Conservation (phyloP, 768 basidiomycete genomes). For the Termitomyces sp. region DNA sequence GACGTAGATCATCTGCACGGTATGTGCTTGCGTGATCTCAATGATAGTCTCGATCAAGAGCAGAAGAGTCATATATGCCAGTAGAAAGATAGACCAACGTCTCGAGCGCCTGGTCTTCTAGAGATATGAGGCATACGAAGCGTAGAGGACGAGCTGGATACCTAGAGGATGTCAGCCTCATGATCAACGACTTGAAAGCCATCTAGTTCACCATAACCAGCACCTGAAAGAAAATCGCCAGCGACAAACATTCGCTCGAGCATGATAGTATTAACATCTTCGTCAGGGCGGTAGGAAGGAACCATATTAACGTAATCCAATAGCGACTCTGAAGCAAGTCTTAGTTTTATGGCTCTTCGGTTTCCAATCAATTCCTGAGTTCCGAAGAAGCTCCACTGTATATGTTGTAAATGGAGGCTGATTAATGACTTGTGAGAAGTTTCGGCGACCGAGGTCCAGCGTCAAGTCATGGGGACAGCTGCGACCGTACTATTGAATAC, state of each 20-base stretch:
- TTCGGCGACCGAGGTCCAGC: too few relatives aligned
- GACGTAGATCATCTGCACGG: conserved; percentile 27
- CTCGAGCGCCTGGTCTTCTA: conserved; percentile 23
- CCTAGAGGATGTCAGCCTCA: conserved; percentile 13
- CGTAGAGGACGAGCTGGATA: conserved; percentile 27
- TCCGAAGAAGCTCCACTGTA: neutral
- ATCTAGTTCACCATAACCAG: conserved; percentile 25
- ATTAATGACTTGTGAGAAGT: too few relatives aligned
- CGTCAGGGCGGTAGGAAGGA: conserved; percentile 26
- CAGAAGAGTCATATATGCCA: conserved; percentile 28
- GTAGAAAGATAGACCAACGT: conserved; percentile 20
- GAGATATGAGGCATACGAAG: conserved; percentile 24
- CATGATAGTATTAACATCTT: conserved; percentile 20
- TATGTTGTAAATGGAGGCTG: too few relatives aligned
- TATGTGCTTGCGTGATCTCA: conserved; percentile 28
- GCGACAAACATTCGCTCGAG: conserved; percentile 32
- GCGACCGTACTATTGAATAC: too few relatives aligned
- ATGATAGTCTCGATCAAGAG: conserved; percentile 30
- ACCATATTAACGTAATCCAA: conserved; percentile 2
- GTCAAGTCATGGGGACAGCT: too few relatives aligned
- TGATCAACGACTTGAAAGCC: neutral
- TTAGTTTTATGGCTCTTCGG: too few relatives aligned
- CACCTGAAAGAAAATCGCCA: conserved; percentile 29
- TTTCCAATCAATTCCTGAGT: neutral
- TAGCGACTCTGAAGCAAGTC: neutral